Conservation (phyloP, 495 filamentous ascomycete genomes). For the Penicillium salamii region DNA sequence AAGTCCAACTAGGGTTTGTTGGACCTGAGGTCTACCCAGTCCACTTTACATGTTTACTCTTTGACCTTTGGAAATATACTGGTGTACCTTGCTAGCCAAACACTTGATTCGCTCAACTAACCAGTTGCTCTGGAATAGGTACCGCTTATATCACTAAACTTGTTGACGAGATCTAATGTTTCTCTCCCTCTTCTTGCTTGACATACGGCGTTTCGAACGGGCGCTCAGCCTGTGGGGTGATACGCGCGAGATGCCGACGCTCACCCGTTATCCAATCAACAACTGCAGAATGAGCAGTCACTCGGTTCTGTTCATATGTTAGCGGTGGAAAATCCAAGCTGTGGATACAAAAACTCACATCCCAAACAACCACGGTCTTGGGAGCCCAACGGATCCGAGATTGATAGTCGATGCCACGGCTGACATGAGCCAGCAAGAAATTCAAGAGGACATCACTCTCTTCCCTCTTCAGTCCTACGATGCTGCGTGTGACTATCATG, state of each 20-base stretch:
- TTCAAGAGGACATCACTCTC: slow-evolving; percentile 74
- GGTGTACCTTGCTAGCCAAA: too few species aligned
- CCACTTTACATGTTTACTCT: too few species aligned
- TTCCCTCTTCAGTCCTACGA: slow-evolving; percentile 73
- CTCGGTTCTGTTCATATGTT: slow-evolving; percentile 55
- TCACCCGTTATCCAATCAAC: slow-evolving; percentile 74
- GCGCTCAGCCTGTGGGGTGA: slow-evolving; percentile 75
- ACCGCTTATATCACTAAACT: too few species aligned
- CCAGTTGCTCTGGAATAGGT: too few species aligned
- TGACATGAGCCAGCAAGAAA: slow-evolving; percentile 77
- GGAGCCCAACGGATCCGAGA: slow-evolving; percentile 70
- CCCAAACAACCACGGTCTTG: slow-evolving; percentile 79
- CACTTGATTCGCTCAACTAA: too few species aligned
- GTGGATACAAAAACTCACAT: slow-evolving; percentile 45
- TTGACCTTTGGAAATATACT: too few species aligned
- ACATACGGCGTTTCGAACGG: slow-evolving; percentile 27
- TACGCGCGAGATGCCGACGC: slow-evolving; percentile 73
- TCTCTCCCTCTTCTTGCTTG: background rate
- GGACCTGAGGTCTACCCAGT: too few species aligned
- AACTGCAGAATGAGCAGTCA: slow-evolving; percentile 74
- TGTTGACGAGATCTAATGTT: too few species aligned
- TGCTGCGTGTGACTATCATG: slow-evolving; percentile 60
- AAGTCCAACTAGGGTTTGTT: too few species aligned
- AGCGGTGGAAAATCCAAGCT: background rate
- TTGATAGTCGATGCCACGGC: slow-evolving; percentile 73